Conservation (phyloP, 108 stramenopile genomes). For the Nitzschia sp. region DNA sequence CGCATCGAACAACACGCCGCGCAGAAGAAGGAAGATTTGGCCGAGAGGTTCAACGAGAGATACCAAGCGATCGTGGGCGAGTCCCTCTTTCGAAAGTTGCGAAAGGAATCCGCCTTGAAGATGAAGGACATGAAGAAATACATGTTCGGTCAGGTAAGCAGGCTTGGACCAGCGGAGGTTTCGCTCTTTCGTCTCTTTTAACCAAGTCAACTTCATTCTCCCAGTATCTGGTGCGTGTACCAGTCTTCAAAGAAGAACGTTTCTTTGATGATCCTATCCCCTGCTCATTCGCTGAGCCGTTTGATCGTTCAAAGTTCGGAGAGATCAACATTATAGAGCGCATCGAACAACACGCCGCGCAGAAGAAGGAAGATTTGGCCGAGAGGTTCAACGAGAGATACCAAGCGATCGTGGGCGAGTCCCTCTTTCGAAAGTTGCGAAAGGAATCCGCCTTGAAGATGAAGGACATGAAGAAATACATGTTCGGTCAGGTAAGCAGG, state of each 20-base stretch:
- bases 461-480: conserved; percentile 56
- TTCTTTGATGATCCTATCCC: conserved; percentile 64
- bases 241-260: conserved; percentile 52
- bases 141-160: not conserved
- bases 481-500: not conserved
- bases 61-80: conserved; percentile 23
- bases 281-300: conserved; percentile 18
- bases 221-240: conserved; percentile 31
- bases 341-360: not conserved
- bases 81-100: conserved; percentile 13
- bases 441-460: conserved; percentile 51
- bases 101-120: conserved; percentile 47
- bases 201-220: not conserved
- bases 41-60: conserved; percentile 17
- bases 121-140: conserved; percentile 60
- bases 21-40: conserved; percentile 16
- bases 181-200: not conserved
- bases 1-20: not conserved
- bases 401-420: conserved; percentile 21
- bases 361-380: conserved; percentile 17
- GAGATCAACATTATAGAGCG: conserved; percentile 18
- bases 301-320: not conserved
- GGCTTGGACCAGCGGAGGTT: not conserved
- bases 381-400: conserved; percentile 20
- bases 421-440: conserved; percentile 10